Evolutionary conservation across 805 yeast genomes (phyloP).

Genomic region (Cyberlindnera mrakii): DNA sequence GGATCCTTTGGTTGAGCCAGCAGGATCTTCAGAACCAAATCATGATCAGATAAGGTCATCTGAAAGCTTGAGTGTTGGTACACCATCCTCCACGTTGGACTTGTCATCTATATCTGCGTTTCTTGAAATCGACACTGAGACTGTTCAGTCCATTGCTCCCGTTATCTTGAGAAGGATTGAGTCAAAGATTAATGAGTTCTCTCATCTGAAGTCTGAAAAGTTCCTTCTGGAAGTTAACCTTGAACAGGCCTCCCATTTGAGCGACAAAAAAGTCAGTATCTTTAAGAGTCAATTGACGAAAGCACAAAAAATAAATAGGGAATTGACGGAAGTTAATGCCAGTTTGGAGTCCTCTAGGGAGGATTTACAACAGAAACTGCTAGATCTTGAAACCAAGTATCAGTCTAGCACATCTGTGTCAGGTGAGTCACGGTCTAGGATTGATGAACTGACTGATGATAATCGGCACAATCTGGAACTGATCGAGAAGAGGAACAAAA

Average conservation of each 20-base stretch:
- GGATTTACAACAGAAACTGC: conserved; percentile 15
- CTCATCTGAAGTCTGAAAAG: conserved; percentile 32
- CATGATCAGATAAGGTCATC: too few relatives aligned
- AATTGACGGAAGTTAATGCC: conserved; percentile 17
- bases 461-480: conserved; percentile 29
- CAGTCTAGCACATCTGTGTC: conserved; percentile 5
- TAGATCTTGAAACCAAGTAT: conserved; percentile 11
- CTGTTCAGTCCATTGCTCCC: conserved; percentile 18
- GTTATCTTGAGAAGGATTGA: conserved; percentile 24
- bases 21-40: background rate
- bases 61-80: background rate
- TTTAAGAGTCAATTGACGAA: conserved; percentile 26
- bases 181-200: conserved; percentile 28
- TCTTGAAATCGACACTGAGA: conserved; percentile 24
- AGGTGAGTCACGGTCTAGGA: conserved; percentile 7
- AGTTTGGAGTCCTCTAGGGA: conserved; percentile 18
- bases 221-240: conserved; percentile 31
- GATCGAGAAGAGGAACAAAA: conserved; percentile 31
- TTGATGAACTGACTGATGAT: conserved; percentile 16
- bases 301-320: conserved; percentile 19
- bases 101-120: conserved; percentile 27
- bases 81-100: background rate
- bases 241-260: conserved; percentile 34
- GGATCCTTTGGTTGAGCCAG: conserved; percentile 1
- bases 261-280: conserved; percentile 26